Conservation (phyloP, 139 green algal genomes). For the Chlamydomonas sp. region DNA sequence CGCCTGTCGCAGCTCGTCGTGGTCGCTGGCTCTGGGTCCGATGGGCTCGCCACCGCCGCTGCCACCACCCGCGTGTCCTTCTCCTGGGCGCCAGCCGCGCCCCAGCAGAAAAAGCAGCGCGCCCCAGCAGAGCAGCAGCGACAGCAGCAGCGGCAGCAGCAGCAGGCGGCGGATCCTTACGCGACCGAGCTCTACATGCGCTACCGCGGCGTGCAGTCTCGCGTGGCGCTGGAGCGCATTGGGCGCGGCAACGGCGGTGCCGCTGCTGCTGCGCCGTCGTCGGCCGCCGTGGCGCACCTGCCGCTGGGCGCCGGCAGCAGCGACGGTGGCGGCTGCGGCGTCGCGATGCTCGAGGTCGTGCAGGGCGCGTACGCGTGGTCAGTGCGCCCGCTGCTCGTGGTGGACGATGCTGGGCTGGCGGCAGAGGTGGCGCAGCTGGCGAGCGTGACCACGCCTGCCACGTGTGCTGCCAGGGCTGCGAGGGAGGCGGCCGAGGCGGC, state of each 20-base stretch:
- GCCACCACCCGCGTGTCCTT: background rate
- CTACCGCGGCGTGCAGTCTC: too few relatives aligned
- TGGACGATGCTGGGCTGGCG: conserved; percentile 26
- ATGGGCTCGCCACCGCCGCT: background rate
- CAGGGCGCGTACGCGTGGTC: background rate
- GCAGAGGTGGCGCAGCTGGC: conserved; percentile 18
- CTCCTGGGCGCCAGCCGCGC: background rate
- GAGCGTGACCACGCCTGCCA: background rate
- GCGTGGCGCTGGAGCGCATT: too few relatives aligned
- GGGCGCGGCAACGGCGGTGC: too few relatives aligned
- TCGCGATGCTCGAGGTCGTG: conserved; percentile 37
- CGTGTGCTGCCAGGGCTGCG: background rate
- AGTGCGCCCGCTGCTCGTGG: conserved; percentile 37
- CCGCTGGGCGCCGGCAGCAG: too few relatives aligned
- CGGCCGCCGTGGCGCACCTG: too few relatives aligned
- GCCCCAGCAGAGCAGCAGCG: background rate
- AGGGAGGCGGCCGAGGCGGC: too few relatives aligned
- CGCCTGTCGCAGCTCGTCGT: too few relatives aligned
- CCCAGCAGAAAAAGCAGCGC: background rate
- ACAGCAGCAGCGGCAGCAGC: background rate
- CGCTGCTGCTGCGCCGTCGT: too few relatives aligned
- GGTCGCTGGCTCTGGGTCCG: too few relatives aligned
- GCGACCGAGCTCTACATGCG: too few relatives aligned
- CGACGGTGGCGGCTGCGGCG: background rate
- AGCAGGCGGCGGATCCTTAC: background rate